Conservation (phyloP, 495 filamentous ascomycete species). For the Tetracladium setigerum region DNA sequence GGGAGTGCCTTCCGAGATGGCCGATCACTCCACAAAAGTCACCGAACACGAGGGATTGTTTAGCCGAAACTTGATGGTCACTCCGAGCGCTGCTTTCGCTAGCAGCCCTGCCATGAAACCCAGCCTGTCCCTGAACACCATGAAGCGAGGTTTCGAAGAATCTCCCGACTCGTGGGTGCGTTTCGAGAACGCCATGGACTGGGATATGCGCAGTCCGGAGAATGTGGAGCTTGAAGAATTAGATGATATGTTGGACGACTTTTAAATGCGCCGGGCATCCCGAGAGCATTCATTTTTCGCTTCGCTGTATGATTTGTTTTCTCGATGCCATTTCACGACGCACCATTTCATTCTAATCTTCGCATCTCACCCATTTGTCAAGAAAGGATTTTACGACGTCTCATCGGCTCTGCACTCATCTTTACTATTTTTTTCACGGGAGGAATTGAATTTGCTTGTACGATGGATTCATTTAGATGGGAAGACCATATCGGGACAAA, state of each 20-base stretch:
- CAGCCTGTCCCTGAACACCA: conserved; percentile 23
- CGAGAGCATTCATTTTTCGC: too few relatives aligned
- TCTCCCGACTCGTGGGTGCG: conserved; percentile 41
- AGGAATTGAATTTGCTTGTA: too few relatives aligned
- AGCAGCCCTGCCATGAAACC: conserved; percentile 34
- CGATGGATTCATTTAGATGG: too few relatives aligned
- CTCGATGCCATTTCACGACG: too few relatives aligned
- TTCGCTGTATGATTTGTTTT: too few relatives aligned
- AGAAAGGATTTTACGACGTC: too few relatives aligned
- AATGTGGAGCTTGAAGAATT: conserved; percentile 87
- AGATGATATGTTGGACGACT: conserved; percentile 74
- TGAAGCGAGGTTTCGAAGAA: conserved; percentile 33
- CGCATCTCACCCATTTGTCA: too few relatives aligned
- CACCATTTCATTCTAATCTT: too few relatives aligned
- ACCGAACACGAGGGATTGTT: conserved; percentile 47
- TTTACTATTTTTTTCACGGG: too few relatives aligned
- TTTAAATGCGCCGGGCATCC: conserved; percentile 37
- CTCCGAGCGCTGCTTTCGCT: conserved; percentile 14
- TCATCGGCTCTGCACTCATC: too few relatives aligned
- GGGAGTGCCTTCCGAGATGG: conserved; percentile 28
- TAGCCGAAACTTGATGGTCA: conserved; percentile 27
- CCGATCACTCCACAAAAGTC: conserved; percentile 38
- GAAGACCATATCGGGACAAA: too few relatives aligned
- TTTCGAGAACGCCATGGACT: conserved; percentile 45
- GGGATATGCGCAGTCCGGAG: conserved; percentile 76